Base-by-base conservation (phyloP, 495 filamentous ascomycete species). In the Chaetomium tenue region DNA sequence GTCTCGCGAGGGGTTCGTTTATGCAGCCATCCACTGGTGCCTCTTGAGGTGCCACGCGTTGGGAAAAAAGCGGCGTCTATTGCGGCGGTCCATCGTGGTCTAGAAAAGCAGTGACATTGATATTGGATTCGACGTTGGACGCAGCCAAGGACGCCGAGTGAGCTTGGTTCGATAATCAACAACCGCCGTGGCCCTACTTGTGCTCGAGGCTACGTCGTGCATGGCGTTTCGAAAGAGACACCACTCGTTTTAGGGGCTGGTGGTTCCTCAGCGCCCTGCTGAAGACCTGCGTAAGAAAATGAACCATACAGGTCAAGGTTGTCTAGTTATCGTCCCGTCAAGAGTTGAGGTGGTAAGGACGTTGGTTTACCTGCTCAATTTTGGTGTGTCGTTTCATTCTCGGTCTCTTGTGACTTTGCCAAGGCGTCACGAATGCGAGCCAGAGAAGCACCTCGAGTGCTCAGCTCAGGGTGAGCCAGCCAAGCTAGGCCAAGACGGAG, bases 151-250 rank as follows among this genome's bases (percentile, higher is more conserved):
- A 15, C 37, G 58, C 58, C 58, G 25, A 22, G 25, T 20, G 56
- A 46, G 40, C 39, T 46, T 58, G 55, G 37, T 58, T 0, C 18
- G 53, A 51, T 20, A 16, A 30, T 25, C 47, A n/a, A 46, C 42
- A 46, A 46, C 42, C 13, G 42, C 16, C 44, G 7, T 18, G n/a
- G 9, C 18, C 16, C n/a, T 46, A 46, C 15, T 18, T 46, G 18
- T 47, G 33, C 33, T 37, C 33, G 33, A 37, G 8, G 6, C 33
- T 37, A 1, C 6, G 33, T 37, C 33, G 33, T 47, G 18, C 22
- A 15, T 47, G 44, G n/a, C 26, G 53, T 56, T 56, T 56, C 53
- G 33, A 56, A 56, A 40, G 33, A 56, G n/a, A 37, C 52, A 18
- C 52, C 28, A 22, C 28, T 37, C 33, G 9, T 7, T 37, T 1